Conservation (phyloP, 2,329 filamentous ascomycete genomes). For the Monilinia fructicola region DNA sequence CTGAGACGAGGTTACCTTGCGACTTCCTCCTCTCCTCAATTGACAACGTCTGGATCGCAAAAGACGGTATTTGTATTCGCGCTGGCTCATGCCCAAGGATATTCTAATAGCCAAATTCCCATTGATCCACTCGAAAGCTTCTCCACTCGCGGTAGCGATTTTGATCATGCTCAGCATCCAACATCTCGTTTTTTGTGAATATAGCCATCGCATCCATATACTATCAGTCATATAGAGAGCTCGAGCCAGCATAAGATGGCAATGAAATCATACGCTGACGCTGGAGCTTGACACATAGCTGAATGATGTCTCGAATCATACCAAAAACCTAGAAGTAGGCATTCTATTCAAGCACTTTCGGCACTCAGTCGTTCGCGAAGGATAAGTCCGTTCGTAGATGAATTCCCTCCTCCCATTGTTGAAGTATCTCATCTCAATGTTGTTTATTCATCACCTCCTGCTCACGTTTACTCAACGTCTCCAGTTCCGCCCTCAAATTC, state of each 20-base stretch:
- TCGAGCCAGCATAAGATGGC: not conserved
- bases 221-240: not conserved
- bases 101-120: not conserved
- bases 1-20: too few species aligned
- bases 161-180: too few species aligned
- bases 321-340: not conserved
- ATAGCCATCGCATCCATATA: not conserved
- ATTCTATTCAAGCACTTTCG: too few species aligned
- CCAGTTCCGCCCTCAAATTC: conserved; percentile 28
- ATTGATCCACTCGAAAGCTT: not conserved
- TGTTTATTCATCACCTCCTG: not conserved
- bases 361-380: not conserved
- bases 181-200: not conserved
- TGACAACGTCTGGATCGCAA: too few species aligned
- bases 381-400: not conserved
- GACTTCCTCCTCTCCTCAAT: not conserved
- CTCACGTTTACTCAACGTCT: not conserved
- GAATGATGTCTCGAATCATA: not conserved
- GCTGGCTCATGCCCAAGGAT: not conserved
- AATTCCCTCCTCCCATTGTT: not conserved
- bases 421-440: not conserved
- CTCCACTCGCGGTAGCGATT: not conserved
- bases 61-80: not conserved
- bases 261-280: not conserved
- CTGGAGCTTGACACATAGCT: not conserved